phyloP scores from a whole-genome alignment of 1,139 yeast species.

The Kodamaea plutei region DNA sequence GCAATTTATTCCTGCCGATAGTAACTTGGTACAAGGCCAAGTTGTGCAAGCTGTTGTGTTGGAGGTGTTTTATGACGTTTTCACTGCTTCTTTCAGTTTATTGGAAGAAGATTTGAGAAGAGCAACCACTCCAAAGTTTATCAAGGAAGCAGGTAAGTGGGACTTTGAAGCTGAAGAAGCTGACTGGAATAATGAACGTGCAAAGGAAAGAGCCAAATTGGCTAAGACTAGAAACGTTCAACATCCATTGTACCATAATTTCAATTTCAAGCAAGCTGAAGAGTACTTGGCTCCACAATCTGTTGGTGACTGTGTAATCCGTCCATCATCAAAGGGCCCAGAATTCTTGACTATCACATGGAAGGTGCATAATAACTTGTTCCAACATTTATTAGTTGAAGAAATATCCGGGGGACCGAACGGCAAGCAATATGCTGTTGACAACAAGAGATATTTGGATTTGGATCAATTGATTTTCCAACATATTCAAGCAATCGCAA shows the following conservation, averaged over 20 bases:
- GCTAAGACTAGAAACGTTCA: constrained; percentile 70
- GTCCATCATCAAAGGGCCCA: constrained; percentile 90
- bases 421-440: constrained; percentile 65
- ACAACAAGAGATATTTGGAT: constrained; percentile 69
- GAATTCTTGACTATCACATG: constrained; percentile 91
- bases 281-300: constrained; percentile 84
- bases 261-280: constrained; percentile 86
- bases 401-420: constrained; percentile 53
- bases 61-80: constrained; percentile 64
- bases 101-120: constrained; percentile 60
- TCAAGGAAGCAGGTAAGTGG: constrained; percentile 71
- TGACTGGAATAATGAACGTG: constrained; percentile 58
- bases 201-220: constrained; percentile 54
- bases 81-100: constrained; percentile 71
- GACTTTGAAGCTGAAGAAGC: constrained; percentile 70
- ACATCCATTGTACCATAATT: constrained; percentile 86
- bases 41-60: constrained; percentile 81
- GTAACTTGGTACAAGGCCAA: constrained; percentile 57
- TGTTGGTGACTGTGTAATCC: constrained; percentile 88
- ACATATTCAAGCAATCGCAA: constrained; percentile 81
- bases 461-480: constrained; percentile 89
- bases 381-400: constrained; percentile 85
- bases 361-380: constrained; percentile 89
- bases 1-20: constrained; percentile 55
- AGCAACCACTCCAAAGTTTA: constrained; percentile 49